Percentiles rank a stretch among this genome's conserved stretches.
phyloP scores from a whole-genome alignment of 2,329 filamentous ascomycete genomes.

The Botryosphaeria dothidea region DNA sequence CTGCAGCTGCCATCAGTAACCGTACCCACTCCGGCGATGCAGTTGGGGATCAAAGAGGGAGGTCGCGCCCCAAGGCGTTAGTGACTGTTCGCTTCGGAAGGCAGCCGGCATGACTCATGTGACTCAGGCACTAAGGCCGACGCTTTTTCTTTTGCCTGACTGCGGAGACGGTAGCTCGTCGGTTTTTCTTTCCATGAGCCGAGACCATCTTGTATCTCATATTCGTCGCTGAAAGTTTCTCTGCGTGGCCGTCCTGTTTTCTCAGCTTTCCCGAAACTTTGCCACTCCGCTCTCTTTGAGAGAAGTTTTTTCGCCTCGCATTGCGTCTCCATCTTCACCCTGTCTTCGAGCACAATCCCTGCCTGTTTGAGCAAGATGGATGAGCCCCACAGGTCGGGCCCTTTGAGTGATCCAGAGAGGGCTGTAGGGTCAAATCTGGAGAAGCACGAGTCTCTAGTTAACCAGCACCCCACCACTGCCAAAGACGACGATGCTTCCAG shows the following conservation, averaged over 20 bases:
- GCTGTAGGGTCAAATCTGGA: background rate
- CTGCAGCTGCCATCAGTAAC: background rate
- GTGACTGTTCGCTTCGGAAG: background rate
- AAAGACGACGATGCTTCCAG: background rate
- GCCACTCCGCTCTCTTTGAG: background rate
- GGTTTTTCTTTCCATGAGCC: background rate
- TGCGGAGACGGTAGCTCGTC: background rate
- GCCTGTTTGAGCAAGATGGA: background rate
- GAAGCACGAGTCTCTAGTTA: background rate
- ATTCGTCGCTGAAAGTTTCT: background rate
- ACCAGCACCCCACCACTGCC: background rate
- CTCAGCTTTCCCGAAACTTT: background rate
- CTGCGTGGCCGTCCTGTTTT: background rate
- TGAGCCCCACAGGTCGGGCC: background rate
- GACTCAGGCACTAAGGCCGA: slow-evolving; percentile 7
- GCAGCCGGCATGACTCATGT: slow-evolving; percentile 4
- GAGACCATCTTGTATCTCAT: background rate
- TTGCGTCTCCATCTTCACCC: background rate
- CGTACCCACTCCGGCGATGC: background rate
- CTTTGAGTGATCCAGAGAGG: background rate
- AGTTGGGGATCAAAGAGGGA: background rate
- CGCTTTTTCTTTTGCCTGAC: background rate
- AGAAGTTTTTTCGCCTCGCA: background rate
- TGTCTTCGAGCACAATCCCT: background rate
- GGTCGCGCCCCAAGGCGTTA: no score